phyloP scores from a whole-genome alignment of 495 filamentous ascomycete genomes.

The Trichoderma erinaceum region DNA sequence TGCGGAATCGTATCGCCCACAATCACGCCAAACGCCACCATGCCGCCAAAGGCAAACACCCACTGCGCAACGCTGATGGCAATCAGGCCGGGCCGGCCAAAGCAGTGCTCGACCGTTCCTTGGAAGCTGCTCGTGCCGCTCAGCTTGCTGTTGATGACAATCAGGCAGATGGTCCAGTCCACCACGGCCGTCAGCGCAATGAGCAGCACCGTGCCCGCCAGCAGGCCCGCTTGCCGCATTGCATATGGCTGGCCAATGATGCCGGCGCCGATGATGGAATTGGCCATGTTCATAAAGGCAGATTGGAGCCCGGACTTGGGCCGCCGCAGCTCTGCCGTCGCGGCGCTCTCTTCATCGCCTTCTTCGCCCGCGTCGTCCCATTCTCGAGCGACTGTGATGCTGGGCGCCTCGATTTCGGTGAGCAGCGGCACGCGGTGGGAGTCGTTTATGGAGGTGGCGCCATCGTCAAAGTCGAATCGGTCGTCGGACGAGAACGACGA shows the following conservation, averaged over 20 bases:
- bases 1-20: constrained; percentile 93
- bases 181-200: constrained; percentile 72
- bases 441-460: constrained; percentile 27
- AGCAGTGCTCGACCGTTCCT: constrained; percentile 89
- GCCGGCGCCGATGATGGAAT: constrained; percentile 94
- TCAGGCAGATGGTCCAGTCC: constrained; percentile 96
- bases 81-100: constrained; percentile 77
- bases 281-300: constrained; percentile 98
- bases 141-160: constrained; percentile 92
- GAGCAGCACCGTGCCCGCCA: constrained; percentile 72
- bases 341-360: constrained; percentile 30
- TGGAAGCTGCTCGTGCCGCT: constrained; percentile 90
- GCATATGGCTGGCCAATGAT: constrained; percentile 98
- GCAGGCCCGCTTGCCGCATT: constrained; percentile 79
- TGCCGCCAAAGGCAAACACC: constrained; percentile 97
- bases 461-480: constrained; percentile 34
- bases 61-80: constrained; percentile 91
- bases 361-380: constrained; percentile 31
- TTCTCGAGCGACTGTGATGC: constrained; percentile 66
- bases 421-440: constrained; percentile 65
- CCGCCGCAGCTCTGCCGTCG: constrained; percentile 37
- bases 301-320: constrained; percentile 43
- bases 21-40: constrained; percentile 97
- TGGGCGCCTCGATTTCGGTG: constrained; percentile 81
- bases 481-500: constrained; percentile 33